phyloP scores from a whole-genome alignment of 495 filamentous ascomycete genomes.

The Xylaria telfairii region DNA sequence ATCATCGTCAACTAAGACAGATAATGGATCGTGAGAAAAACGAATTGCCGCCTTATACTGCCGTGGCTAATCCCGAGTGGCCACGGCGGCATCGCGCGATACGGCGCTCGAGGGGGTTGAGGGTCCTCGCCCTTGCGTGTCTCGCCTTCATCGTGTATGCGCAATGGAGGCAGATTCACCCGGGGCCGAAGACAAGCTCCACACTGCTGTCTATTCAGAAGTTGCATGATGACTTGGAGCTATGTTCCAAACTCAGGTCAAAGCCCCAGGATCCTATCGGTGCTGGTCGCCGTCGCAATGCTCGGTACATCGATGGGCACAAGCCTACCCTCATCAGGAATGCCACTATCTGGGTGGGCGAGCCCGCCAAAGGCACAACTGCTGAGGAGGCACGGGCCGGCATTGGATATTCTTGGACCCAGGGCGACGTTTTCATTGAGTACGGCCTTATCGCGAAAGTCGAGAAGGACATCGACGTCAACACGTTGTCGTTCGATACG shows the following conservation, averaged over 20 bases:
- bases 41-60: conserved; percentile 41
- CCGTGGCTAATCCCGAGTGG: conserved; percentile 31
- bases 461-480: conserved; percentile 39
- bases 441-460: conserved; percentile 55
- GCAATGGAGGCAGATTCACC: conserved; percentile 52
- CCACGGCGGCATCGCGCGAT: conserved; percentile 32
- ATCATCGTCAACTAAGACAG: neutral
- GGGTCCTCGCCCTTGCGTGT: conserved; percentile 42
- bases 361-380: conserved; percentile 48
- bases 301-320: conserved; percentile 53
- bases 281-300: conserved; percentile 52
- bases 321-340: conserved; percentile 58
- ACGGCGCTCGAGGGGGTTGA: conserved; percentile 45
- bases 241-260: conserved; percentile 47
- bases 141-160: conserved; percentile 54
- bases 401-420: conserved; percentile 51
- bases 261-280: conserved; percentile 53
- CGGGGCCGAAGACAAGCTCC: conserved; percentile 22
- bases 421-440: conserved; percentile 55
- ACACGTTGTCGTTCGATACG: conserved; percentile 42
- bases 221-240: conserved; percentile 46
- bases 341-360: conserved; percentile 60
- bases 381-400: conserved; percentile 50
- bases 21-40: conserved; percentile 30
- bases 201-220: conserved; percentile 46